Conservation (phyloP, 176 grass and related monocot genomes). For the Avena eriantha region DNA sequence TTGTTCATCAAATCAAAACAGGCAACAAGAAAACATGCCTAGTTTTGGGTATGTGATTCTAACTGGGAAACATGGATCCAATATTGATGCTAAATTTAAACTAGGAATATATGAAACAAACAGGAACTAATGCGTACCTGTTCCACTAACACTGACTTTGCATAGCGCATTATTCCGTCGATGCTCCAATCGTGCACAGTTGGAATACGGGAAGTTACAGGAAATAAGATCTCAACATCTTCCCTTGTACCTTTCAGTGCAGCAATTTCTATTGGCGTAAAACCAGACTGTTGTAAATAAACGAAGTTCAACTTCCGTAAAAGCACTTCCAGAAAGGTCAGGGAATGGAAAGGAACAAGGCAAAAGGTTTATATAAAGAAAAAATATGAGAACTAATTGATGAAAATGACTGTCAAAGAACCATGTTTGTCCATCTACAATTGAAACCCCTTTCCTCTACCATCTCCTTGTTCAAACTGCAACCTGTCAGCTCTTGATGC, state of each 20-base stretch:
- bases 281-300: not conserved
- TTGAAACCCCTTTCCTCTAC: not conserved
- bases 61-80: not conserved
- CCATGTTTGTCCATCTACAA: not conserved
- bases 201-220: conserved; percentile 24
- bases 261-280: not conserved
- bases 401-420: not conserved
- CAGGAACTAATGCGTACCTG: too few species aligned
- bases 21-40: not conserved
- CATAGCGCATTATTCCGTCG: not conserved
- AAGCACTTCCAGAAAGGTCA: not conserved
- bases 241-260: not conserved
- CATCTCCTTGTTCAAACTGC: not conserved
- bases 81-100: not conserved
- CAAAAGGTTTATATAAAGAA: not conserved
- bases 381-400: too few species aligned
- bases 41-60: not conserved
- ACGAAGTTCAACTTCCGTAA: not conserved
- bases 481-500: not conserved
- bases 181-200: not conserved
- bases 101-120: not conserved
- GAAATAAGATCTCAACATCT: conserved; percentile 31
- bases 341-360: not conserved
- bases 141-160: not conserved
- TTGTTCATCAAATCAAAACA: not conserved